Conservation (phyloP, 495 filamentous ascomycete genomes). For the Trypethelium eluteriae region DNA sequence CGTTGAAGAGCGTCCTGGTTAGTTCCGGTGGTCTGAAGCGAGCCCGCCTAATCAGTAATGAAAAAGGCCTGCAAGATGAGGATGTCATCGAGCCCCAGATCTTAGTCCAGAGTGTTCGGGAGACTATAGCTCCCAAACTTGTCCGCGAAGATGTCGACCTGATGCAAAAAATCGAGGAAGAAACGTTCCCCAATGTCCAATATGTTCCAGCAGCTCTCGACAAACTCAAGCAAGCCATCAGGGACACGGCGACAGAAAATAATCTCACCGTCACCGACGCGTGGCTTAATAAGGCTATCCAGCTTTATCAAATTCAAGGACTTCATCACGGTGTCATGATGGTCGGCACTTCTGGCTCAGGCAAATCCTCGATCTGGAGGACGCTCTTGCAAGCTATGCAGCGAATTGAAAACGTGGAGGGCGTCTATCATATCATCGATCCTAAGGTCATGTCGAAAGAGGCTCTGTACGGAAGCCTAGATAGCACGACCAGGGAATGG, state of each 20-base stretch:
- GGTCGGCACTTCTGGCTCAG: slow-evolving; percentile 91
- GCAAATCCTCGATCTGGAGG: slow-evolving; percentile 92
- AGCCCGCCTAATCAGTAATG: slow-evolving; percentile 50
- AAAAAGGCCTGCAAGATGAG: slow-evolving; percentile 55
- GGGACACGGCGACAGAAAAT: slow-evolving; percentile 68
- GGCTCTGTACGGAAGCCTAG: slow-evolving; percentile 84
- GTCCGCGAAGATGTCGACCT: slow-evolving; percentile 81
- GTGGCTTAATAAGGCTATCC: slow-evolving; percentile 94
- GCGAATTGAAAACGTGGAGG: slow-evolving; percentile 80
- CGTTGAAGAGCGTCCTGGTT: slow-evolving; percentile 94
- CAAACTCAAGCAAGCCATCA: slow-evolving; percentile 71
- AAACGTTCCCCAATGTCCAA: slow-evolving; percentile 85
- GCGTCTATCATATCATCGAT: slow-evolving; percentile 94
- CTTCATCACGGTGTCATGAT: slow-evolving; percentile 99
- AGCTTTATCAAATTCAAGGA: slow-evolving; percentile 93
- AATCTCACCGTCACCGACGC: slow-evolving; percentile 81
- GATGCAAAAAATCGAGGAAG: slow-evolving; percentile 75
- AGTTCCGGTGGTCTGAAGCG: slow-evolving; percentile 95
- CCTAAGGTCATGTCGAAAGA: slow-evolving; percentile 99
- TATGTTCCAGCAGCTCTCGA: slow-evolving; percentile 84
- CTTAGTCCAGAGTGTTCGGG: slow-evolving; percentile 93
- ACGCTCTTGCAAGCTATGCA: slow-evolving; percentile 90
- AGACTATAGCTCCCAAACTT: slow-evolving; percentile 96
- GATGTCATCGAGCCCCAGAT: slow-evolving; percentile 91
- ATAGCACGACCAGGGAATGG: slow-evolving; percentile 96